A percentile compares a stretch with the other conserved stretches of the same genome.
These are phyloP conservation scores for Phialocephala sp. DNA, from an alignment of 2,329 filamentous ascomycete genomes.

Conservation along the genomic window DNA sequence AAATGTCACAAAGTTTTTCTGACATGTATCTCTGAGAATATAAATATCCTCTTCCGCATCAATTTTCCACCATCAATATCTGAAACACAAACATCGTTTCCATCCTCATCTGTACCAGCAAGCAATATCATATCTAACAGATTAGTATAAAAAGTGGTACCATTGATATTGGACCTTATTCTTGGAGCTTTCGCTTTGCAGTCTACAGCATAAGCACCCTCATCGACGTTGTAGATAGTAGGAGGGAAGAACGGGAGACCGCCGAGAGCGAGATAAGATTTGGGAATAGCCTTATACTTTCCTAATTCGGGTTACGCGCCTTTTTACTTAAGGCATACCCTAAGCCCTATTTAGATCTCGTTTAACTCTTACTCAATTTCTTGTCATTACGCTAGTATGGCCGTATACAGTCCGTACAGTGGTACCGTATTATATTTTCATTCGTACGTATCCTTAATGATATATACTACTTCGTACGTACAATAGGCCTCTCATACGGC, in stretches of 20 bases:
- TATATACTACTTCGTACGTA: no score
- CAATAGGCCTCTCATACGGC: no score
- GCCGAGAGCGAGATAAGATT: no score
- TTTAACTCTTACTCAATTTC: no score
- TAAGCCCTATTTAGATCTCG: no score
- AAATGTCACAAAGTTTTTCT: slow-evolving; percentile 56
- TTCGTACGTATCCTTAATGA: no score
- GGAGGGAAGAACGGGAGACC: slow-evolving; percentile 54
- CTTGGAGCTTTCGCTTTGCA: slow-evolving; percentile 49
- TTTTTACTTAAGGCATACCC: no score
- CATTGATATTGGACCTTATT: slow-evolving; percentile 49
- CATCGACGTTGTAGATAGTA: slow-evolving; percentile 42
- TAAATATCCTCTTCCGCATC: slow-evolving; percentile 54
- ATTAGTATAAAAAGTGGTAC: slow-evolving; percentile 42
- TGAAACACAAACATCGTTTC: slow-evolving; percentile 41
- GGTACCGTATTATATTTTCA: no score
- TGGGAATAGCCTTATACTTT: no score
- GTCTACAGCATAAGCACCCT: slow-evolving; percentile 46
- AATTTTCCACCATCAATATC: slow-evolving; percentile 27
- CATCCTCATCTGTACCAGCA: slow-evolving; percentile 27
- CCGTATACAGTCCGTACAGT: no score
- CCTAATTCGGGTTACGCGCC: no score
- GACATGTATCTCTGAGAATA: slow-evolving; percentile 53
- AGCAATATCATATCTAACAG: slow-evolving; percentile 42
- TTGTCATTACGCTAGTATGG: no score